A percentile compares a stretch with the other conserved stretches of the same genome.
phyloP scores from a whole-genome alignment of 202 grass and related monocot species.

The Schoenoplectus triqueter region DNA sequence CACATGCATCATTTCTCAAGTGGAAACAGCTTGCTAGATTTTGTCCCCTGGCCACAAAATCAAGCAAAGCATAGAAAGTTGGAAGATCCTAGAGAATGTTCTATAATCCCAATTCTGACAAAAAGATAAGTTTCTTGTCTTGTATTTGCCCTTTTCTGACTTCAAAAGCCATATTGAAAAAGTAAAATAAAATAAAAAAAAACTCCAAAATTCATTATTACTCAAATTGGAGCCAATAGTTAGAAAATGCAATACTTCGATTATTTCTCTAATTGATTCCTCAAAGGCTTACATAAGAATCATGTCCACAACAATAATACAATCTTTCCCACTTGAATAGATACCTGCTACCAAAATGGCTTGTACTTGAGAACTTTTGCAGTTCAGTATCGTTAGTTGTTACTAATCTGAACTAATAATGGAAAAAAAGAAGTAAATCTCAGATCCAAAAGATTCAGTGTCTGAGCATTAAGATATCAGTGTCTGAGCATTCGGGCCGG shows the following conservation, averaged over 20 bases:
- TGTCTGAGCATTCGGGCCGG: not conserved
- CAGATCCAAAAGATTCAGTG: too few relatives aligned
- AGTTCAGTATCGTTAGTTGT: not conserved
- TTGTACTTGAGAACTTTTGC: not conserved
- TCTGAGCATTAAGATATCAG: not conserved
- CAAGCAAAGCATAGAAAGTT: not conserved
- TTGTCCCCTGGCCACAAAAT: not conserved
- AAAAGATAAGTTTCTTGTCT: not conserved
- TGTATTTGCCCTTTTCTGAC: not conserved
- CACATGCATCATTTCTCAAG: not conserved
- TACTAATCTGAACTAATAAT: not conserved
- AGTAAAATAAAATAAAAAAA: not conserved
- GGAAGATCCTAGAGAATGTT: conserved; percentile 22
- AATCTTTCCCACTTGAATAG: not conserved
- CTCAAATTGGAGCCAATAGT: not conserved
- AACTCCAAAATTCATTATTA: not conserved
- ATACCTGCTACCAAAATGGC: not conserved
- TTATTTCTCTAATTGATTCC: not conserved
- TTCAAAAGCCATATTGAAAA: conserved; percentile 18
- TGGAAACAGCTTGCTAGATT: conserved; percentile 9
- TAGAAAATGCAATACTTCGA: not conserved
- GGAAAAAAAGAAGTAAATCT: not conserved
- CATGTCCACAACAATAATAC: not conserved
- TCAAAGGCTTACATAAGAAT: not conserved
- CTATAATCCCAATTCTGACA: not conserved